Conservation (phyloP, 2,329 filamentous ascomycete genomes). For the Dryadomyces quercivorus region DNA sequence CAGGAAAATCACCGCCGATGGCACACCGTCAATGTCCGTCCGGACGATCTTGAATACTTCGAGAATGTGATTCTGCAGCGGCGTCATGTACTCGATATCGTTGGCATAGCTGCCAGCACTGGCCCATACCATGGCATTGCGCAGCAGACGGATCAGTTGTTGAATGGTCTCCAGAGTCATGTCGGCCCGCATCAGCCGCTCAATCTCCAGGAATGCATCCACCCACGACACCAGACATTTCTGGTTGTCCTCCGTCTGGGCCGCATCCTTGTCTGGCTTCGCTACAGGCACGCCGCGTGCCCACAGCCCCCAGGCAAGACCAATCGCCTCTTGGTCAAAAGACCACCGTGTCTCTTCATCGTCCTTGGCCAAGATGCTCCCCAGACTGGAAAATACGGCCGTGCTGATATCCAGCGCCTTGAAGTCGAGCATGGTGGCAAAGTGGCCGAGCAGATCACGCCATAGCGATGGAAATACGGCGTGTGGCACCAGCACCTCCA, state of each 20-base stretch:
- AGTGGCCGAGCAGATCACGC: constrained; percentile 58
- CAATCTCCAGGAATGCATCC: constrained; percentile 62
- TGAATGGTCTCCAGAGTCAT: constrained; percentile 50
- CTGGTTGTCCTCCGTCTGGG: constrained; percentile 51
- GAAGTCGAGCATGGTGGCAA: constrained; percentile 52
- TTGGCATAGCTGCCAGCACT: constrained; percentile 54
- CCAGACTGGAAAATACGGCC: constrained; percentile 55
- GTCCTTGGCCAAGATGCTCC: constrained; percentile 45
- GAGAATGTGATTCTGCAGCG: constrained; percentile 58
- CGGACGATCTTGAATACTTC: constrained; percentile 55
- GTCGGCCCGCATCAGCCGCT: constrained; percentile 55
- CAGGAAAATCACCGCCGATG: constrained; percentile 55
- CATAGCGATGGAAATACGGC: constrained; percentile 60
- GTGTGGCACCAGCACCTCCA: constrained; percentile 57
- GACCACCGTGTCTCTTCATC: constrained; percentile 28
- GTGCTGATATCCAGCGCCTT: constrained; percentile 58
- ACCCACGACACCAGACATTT: constrained; percentile 79
- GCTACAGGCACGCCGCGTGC: constrained; percentile 48
- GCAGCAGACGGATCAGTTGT: constrained; percentile 59
- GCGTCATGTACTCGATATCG: constrained; percentile 62
- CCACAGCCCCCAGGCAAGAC: constrained; percentile 60
- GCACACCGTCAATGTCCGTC: constrained; percentile 51
- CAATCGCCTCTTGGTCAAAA: constrained; percentile 40
- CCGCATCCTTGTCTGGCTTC: constrained; percentile 10
- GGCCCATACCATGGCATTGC: constrained; percentile 58